phyloP scores from a whole-genome alignment of 164 flowering plant species.

The Sextonia rubra region DNA sequence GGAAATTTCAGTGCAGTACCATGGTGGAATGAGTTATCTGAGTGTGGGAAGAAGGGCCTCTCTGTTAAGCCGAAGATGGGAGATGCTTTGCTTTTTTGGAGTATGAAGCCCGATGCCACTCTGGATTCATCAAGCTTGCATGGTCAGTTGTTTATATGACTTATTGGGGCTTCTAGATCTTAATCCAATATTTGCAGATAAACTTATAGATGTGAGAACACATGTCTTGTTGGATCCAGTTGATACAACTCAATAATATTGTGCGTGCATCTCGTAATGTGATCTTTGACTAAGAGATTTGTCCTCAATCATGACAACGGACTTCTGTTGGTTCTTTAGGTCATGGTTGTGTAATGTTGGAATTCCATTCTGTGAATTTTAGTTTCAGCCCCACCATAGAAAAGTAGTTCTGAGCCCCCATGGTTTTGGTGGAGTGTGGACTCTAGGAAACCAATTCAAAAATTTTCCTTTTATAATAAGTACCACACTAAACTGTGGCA shows the following conservation, averaged over 20 bases:
- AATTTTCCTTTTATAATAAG: too few species aligned
- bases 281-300: not conserved
- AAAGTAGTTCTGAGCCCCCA: too few species aligned
- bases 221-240: not conserved
- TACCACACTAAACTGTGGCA: too few species aligned
- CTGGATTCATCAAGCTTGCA: conserved; percentile 89
- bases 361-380: too few species aligned
- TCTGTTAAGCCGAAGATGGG: conserved; percentile 89
- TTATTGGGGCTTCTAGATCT: not conserved
- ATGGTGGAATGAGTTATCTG: conserved; percentile 81
- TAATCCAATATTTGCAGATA: not conserved
- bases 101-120: conserved; percentile 87
- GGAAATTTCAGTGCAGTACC: conserved; percentile 66
- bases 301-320: too few species aligned
- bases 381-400: too few species aligned
- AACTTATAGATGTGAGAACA: not conserved
- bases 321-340: not conserved
- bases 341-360: too few species aligned
- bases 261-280: not conserved
- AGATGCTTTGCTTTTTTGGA: conserved; percentile 95
- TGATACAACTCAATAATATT: not conserved
- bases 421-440: too few species aligned
- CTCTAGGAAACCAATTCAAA: too few species aligned
- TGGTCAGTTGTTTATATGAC: conserved; percentile 40
- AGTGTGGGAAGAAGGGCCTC: conserved; percentile 73